Percentiles rank a stretch among this genome's conserved stretches.
These are phyloP conservation scores for Hygrophorus pudorinus DNA, from an alignment of 768 basidiomycete species.

Conservation along the genomic window DNA sequence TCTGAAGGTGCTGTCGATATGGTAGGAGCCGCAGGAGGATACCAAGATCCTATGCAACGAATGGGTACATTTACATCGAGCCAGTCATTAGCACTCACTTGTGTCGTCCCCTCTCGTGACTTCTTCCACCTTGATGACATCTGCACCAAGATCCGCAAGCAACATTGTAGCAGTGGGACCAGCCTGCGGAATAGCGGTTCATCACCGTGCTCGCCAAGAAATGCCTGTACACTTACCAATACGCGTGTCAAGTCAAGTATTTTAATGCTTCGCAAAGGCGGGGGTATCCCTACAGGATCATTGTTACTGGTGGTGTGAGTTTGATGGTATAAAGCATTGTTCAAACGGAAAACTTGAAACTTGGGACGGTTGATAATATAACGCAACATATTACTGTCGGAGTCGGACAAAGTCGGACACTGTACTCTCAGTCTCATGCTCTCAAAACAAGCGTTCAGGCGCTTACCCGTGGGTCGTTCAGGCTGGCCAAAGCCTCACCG, in stretches of 20 bases:
- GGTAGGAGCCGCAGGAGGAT: constrained; percentile 48
- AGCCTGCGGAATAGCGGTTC: not conserved
- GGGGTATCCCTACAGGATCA: constrained; percentile 44
- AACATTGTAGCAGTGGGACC: constrained; percentile 91
- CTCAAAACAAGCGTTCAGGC: constrained; percentile 24
- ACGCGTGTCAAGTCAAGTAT: constrained; percentile 89
- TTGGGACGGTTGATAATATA: too few species aligned
- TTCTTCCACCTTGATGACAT: constrained; percentile 90
- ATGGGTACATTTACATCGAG: constrained; percentile 3
- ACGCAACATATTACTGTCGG: too few species aligned
- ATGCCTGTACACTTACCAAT: constrained; percentile 77
- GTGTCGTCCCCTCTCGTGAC: constrained; percentile 82
- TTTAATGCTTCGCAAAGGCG: constrained; percentile 70
- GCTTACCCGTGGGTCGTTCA: constrained; percentile 15
- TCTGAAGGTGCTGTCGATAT: constrained; percentile 37
- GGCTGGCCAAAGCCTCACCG: constrained; percentile 11
- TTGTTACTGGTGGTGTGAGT: not conserved
- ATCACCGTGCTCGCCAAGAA: not conserved
- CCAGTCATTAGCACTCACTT: constrained; percentile 33
- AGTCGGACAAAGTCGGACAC: too few species aligned
- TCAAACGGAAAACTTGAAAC: not conserved
- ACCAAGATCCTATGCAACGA: constrained; percentile 47
- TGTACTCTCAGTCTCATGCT: constrained; percentile 16
- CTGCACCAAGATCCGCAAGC: constrained; percentile 85
- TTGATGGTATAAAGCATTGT: not conserved